Evolutionary conservation across 1,139 yeast genomes (phyloP), one percentile per base, ranked within the genome.

Genomic region (Yamadazyma sp.): DNA sequence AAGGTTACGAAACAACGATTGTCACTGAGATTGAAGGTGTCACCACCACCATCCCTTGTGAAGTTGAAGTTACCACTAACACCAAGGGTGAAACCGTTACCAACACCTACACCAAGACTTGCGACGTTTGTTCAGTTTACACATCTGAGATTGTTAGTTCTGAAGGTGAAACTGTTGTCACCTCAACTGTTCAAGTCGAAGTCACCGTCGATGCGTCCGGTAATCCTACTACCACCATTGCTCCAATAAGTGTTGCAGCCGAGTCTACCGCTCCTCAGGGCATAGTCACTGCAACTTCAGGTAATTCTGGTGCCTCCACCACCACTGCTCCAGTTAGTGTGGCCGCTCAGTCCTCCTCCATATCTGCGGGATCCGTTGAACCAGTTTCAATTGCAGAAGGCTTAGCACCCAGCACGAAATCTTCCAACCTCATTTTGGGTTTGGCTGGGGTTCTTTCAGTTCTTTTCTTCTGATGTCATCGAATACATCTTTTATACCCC

Each of bases 131-230:
- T 34, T 39, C 42, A 25, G 45, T n/a, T n/a, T n/a, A 41, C 49
- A 48, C 51, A 12, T 43, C 51, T 20, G 42, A 43, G 10, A 40
- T 45, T 41, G 41, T 49, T 22, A 44, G 46, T 12, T 47, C 52
- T 14, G 38, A 41, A 14, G 23, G 43, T 10, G 45, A 43, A 32
- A 17, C 36, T 6, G 39, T 36, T 23, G 22, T 36, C 11, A 48
- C 50, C 25, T 45, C 33, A 32, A 36, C 23, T 15, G 18, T 12
- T 28, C 47, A 18, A 24, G 45, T 48, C 8, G 20, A 36, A 22
- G 40, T 46, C 12, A 33, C 46, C 5, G 41, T 47, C 20, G 36
- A 42, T 29, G 31, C 43, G n/a, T 37, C 15, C 17, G 42, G 44
- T 7, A 25, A 12, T 11, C 12, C 27, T 8, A 12, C 11, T 6